These are phyloP conservation scores for Massarina eburnea DNA, from an alignment of 2,329 filamentous ascomycete species.

Conservation along the genomic window DNA sequence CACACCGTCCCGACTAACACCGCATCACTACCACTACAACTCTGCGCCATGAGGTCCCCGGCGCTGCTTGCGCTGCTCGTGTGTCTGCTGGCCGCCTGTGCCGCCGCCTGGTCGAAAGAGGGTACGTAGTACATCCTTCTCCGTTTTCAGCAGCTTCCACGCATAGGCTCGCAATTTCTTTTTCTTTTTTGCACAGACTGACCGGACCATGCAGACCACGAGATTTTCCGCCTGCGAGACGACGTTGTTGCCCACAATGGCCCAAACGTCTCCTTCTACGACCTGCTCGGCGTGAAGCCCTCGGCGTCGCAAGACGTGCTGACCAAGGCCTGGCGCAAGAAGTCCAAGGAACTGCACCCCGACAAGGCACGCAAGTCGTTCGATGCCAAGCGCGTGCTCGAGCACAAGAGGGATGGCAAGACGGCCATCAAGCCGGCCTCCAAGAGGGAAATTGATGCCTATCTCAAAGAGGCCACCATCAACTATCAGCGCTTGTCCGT, in stretches of 20 bases:
- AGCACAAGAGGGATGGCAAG: slow-evolving; percentile 56
- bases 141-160: slow-evolving; percentile 11
- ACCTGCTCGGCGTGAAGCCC: slow-evolving; percentile 77
- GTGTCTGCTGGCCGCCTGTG: slow-evolving; percentile 66
- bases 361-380: slow-evolving; percentile 93
- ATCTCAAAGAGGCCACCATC: slow-evolving; percentile 78
- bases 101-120: slow-evolving; percentile 86
- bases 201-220: slow-evolving; percentile 69
- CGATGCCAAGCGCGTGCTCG: slow-evolving; percentile 63
- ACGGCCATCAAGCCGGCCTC: slow-evolving; percentile 70
- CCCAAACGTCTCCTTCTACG: slow-evolving; percentile 82
- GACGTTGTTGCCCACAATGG: slow-evolving; percentile 79
- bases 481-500: slow-evolving; percentile 82
- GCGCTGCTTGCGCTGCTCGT: slow-evolving; percentile 67
- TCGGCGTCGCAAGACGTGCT: slow-evolving; percentile 82
- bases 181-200: no score
- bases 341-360: slow-evolving; percentile 79
- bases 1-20: slow-evolving; percentile 19
- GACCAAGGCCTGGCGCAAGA: slow-evolving; percentile 91
- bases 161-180: no score
- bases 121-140: slow-evolving; percentile 53
- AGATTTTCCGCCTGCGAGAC: slow-evolving; percentile 94
- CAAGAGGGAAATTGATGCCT: slow-evolving; percentile 72
- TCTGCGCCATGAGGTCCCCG: slow-evolving; percentile 67
- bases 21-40: slow-evolving; percentile 10